Base-by-base conservation (phyloP, 306 rosid genomes). In the Citrullus colocynthis region DNA sequence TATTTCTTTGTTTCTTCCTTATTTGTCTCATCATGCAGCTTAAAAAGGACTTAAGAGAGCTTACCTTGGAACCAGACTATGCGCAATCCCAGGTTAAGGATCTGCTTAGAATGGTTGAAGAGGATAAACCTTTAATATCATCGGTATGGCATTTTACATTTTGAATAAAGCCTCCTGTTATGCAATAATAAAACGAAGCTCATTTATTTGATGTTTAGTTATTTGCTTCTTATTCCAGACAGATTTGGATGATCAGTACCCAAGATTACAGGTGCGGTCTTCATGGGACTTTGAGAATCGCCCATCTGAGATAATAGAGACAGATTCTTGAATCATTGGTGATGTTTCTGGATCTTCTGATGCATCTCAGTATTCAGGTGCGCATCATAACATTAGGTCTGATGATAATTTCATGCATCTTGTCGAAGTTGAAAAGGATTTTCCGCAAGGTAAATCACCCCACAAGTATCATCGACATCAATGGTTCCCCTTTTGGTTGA, bases 71-170 rank as follows among this genome's bases (percentile, higher is more conserved):
- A 83, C 85, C 88, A 21, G 94, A 96, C 81, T 81, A 83, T 82
- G 96, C 97, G 57, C 91, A 88, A 48, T 83, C 89, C 82, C 91
- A 88, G 85, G 88, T 93, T 48, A 91, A 85, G 86, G 94, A 91
- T 84, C 83, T 91, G 81, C 82, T 93, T 54, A 85, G 70, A 82
- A 89, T 79, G 78, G 83, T 87, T 42, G 90, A 78, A 79, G 93
- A 88, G 45, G 91, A 86, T 56, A 80, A 34, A 69, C 83, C 89
- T 79, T 78, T 85, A 76, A 28, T 45, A 37, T 84, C 82, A 67
- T 72, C 75, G 86, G 80, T 80, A 80, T 44, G 78, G 3, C 10
- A 52, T 37, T 20, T 57, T n/a, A 16, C 48, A 39, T 76, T 44
- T 70, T 52, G 34, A 69, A 65, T 79, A 62, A 75, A 75, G 54